These are phyloP conservation scores for Rhododendron ovatum DNA, from an alignment of 148 eudicot genomes.

Conservation along the genomic window DNA sequence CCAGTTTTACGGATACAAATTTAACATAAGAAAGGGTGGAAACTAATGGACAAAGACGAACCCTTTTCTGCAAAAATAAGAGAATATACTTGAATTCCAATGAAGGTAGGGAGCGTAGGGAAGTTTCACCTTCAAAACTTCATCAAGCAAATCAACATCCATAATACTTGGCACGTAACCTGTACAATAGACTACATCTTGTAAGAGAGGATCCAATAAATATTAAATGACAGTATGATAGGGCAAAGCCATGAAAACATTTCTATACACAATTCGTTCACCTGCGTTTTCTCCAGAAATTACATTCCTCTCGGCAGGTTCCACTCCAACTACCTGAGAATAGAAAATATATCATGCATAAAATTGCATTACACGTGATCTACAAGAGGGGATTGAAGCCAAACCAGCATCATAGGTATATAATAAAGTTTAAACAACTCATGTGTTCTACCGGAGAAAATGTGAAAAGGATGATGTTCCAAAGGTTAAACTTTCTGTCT, in stretches of 20 bases:
- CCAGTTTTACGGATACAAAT: background rate
- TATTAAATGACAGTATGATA: background rate
- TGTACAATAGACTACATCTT: conserved; percentile 23
- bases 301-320: conserved; percentile 66
- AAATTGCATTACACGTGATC: background rate
- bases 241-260: conserved; percentile 8
- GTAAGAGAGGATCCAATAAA: background rate
- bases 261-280: conserved; percentile 9
- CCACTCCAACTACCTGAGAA: conserved; percentile 61
- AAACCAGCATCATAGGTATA: background rate
- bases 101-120: background rate
- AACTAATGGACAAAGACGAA: background rate
- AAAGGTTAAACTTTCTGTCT: background rate
- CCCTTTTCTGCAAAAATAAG: background rate
- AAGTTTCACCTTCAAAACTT: conserved; percentile 50
- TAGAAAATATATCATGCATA: background rate
- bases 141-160: conserved; percentile 58
- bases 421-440: background rate
- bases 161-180: conserved; percentile 61
- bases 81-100: background rate
- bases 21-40: background rate
- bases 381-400: background rate
- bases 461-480: background rate
- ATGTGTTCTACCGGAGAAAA: background rate
- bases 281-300: conserved; percentile 69